These are phyloP conservation scores for Fulvia fulva DNA, from an alignment of 2,329 filamentous ascomycete species.

Conservation along the genomic window DNA sequence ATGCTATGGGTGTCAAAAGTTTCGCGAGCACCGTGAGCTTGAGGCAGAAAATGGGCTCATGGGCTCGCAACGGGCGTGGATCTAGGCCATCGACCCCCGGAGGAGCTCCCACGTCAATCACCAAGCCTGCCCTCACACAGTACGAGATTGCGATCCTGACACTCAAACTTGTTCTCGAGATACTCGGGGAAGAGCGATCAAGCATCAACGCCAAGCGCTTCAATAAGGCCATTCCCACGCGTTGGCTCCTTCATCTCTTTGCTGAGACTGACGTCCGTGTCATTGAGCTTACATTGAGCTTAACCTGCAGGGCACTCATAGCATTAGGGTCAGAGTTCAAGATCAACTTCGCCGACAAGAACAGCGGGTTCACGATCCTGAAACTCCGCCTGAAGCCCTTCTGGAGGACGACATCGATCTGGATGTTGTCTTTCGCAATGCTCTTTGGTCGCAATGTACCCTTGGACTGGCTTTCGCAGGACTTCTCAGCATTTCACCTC, in stretches of 20 bases:
- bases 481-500: slow-evolving; percentile 71
- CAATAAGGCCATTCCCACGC: slow-evolving; percentile 90
- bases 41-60: slow-evolving; percentile 26
- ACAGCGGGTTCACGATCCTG: slow-evolving; percentile 83
- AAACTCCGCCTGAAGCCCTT: slow-evolving; percentile 75
- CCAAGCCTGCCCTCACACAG: slow-evolving; percentile 20
- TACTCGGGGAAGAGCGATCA: slow-evolving; percentile 25
- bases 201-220: slow-evolving; percentile 57
- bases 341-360: slow-evolving; percentile 79
- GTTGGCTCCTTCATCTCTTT: slow-evolving; percentile 72
- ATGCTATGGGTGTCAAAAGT: slow-evolving; percentile 20
- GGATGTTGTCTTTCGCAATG: slow-evolving; percentile 84
- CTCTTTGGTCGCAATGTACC: slow-evolving; percentile 76
- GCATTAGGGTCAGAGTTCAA: slow-evolving; percentile 77
- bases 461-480: slow-evolving; percentile 67
- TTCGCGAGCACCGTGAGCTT: slow-evolving; percentile 28
- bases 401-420: slow-evolving; percentile 82
- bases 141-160: slow-evolving; percentile 29
- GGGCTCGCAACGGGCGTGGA: slow-evolving; percentile 23
- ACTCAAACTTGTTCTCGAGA: slow-evolving; percentile 26
- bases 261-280: slow-evolving; percentile 82
- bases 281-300: slow-evolving; percentile 74
- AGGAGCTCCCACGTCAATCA: slow-evolving; percentile 7
- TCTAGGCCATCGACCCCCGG: slow-evolving; percentile 28
- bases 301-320: slow-evolving; percentile 79